Percentiles rank a stretch among this genome's conserved stretches.
phyloP scores from a whole-genome alignment of 768 basidiomycete genomes.

The Naganishia friedmannii region DNA sequence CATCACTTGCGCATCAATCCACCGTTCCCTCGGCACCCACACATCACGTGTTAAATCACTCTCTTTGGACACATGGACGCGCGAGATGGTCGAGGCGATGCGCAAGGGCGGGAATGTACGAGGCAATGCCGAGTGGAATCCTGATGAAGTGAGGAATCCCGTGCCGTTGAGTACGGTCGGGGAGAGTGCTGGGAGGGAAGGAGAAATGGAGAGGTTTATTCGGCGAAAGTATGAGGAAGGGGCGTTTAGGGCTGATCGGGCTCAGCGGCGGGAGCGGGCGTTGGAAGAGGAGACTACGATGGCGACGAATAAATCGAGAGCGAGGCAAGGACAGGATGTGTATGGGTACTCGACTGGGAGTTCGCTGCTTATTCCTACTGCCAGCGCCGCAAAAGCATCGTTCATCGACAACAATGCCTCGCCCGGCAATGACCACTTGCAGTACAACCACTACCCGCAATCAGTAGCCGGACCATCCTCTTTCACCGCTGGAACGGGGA shows the following conservation, averaged over 20 bases:
- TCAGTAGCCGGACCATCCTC: background rate
- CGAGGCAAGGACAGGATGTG: background rate
- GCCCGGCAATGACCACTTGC: too few relatives aligned
- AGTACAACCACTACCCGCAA: background rate
- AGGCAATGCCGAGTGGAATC: slow-evolving; percentile 76
- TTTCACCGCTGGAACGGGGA: background rate
- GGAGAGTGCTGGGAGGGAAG: slow-evolving; percentile 71
- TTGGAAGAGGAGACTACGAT: background rate
- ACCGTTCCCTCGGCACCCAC: slow-evolving; percentile 92
- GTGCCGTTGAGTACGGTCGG: slow-evolving; percentile 71
- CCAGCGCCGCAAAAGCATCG: background rate
- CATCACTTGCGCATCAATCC: slow-evolving; percentile 81
- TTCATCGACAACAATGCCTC: background rate
- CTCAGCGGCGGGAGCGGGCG: background rate
- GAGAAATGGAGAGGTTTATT: slow-evolving; percentile 87
- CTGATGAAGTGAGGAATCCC: slow-evolving; percentile 75
- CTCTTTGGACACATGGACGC: slow-evolving; percentile 30
- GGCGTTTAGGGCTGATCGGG: slow-evolving; percentile 36
- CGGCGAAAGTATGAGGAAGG: slow-evolving; percentile 61
- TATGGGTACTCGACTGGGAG: background rate
- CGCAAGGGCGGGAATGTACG: slow-evolving; percentile 73
- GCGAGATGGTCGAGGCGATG: slow-evolving; percentile 57
- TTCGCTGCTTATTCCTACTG: background rate
- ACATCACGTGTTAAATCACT: slow-evolving; percentile 68
- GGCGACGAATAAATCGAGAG: too few relatives aligned